Conservation (phyloP, 1,284 basidiomycete genomes). For the Chalciporus sp. region DNA sequence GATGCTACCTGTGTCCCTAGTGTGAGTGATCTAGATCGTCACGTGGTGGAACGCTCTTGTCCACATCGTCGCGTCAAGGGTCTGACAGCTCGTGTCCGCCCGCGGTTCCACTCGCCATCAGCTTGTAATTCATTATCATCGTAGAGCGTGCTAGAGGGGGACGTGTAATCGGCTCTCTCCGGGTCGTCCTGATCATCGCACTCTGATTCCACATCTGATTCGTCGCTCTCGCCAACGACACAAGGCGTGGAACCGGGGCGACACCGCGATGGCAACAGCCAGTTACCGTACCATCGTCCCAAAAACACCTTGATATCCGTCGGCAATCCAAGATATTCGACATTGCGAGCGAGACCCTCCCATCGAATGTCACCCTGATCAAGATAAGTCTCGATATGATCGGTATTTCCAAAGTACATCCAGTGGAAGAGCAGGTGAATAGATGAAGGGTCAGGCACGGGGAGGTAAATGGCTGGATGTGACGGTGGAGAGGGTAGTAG, state of each 20-base stretch:
- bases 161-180: conserved; percentile 32
- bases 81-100: conserved; percentile 26
- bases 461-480: conserved; percentile 70
- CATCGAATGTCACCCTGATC: conserved; percentile 62
- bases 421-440: conserved; percentile 74
- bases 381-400: conserved; percentile 61
- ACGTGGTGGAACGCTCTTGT: conserved; percentile 18
- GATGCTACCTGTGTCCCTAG: neutral
- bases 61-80: conserved; percentile 21
- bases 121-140: conserved; percentile 26
- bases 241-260: conserved; percentile 10
- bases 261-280: conserved; percentile 44
- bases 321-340: conserved; percentile 74
- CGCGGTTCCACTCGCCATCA: conserved; percentile 23
- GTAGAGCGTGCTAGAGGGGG: conserved; percentile 18
- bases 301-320: conserved; percentile 70
- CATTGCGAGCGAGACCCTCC: conserved; percentile 81
- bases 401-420: conserved; percentile 74
- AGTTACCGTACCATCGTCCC: conserved; percentile 62
- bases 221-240: conserved; percentile 23
- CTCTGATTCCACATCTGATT: conserved; percentile 32
- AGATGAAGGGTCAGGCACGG: conserved; percentile 75
- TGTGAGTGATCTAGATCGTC: neutral
- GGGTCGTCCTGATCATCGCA: conserved; percentile 18
- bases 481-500: conserved; percentile 61